Evolutionary conservation across 2,329 filamentous ascomycete species (phyloP).

Genomic region (Trichoderma brevicompactum): DNA sequence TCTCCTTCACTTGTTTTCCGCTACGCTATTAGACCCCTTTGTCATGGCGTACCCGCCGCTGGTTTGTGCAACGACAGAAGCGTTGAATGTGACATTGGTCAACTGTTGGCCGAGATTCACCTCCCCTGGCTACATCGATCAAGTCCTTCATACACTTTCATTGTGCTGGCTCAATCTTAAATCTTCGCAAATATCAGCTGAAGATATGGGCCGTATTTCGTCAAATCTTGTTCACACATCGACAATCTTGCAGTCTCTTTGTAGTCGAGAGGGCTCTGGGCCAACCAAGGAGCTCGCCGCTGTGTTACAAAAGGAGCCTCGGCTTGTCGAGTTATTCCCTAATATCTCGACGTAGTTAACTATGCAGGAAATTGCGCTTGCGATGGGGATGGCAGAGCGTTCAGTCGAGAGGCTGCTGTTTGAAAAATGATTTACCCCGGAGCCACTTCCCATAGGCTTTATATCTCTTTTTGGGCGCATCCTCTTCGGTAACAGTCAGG

Average conservation of each 20-base stretch:
- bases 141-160: constrained; percentile 65
- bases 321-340: constrained; percentile 40
- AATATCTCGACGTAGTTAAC: not conserved
- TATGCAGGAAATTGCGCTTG: not conserved
- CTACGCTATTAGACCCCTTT: constrained; percentile 71
- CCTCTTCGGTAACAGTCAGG: constrained; percentile 84
- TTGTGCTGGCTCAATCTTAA: constrained; percentile 65
- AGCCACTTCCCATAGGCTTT: constrained; percentile 97
- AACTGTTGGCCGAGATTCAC: constrained; percentile 72
- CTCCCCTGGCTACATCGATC: constrained; percentile 58
- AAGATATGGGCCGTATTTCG: constrained; percentile 7
- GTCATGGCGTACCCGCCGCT: constrained; percentile 58
- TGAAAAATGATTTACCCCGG: constrained; percentile 92
- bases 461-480: constrained; percentile 89
- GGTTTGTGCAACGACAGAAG: constrained; percentile 56
- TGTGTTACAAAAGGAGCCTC: constrained; percentile 36
- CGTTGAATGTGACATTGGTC: constrained; percentile 61
- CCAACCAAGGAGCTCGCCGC: constrained; percentile 31
- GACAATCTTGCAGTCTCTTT: constrained; percentile 34
- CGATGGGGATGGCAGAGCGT: constrained; percentile 30
- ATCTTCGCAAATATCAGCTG: not conserved
- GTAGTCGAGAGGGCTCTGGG: constrained; percentile 31
- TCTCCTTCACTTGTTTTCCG: constrained; percentile 68
- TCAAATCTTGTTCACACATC: constrained; percentile 32
- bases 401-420: constrained; percentile 73